These are phyloP conservation scores for Corynespora cassiicola DNA, from an alignment of 2,329 filamentous ascomycete species.

Conservation along the genomic window DNA sequence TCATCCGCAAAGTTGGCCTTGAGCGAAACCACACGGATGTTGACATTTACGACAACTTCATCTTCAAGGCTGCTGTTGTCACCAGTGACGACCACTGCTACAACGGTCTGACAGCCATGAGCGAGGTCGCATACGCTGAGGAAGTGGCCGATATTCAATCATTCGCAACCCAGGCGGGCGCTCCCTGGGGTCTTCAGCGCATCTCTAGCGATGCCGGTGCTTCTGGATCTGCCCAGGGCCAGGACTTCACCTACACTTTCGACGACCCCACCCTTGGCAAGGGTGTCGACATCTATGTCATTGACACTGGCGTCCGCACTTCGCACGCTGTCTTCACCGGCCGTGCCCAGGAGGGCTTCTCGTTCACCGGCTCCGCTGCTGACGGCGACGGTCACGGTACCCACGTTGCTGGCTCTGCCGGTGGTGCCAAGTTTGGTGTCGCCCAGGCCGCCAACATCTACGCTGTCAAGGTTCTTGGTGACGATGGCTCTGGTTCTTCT, in stretches of 20 bases:
- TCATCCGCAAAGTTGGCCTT: constrained; percentile 26
- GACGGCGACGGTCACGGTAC: constrained; percentile 58
- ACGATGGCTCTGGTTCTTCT: constrained; percentile 53
- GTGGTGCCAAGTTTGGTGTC: constrained; percentile 52
- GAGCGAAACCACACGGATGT: too few species aligned
- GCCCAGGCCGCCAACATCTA: constrained; percentile 56
- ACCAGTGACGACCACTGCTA: constrained; percentile 50
- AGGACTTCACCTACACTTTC: constrained; percentile 52
- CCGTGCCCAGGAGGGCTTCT: constrained; percentile 50
- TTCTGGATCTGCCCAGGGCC: constrained; percentile 27
- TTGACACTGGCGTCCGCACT: constrained; percentile 58
- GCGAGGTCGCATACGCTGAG: constrained; percentile 51
- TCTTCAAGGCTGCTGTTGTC: constrained; percentile 48
- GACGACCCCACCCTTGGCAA: constrained; percentile 43
- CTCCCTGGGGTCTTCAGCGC: constrained; percentile 56
- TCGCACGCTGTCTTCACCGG: constrained; percentile 53
- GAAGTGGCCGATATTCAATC: constrained; percentile 44
- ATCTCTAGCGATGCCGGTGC: constrained; percentile 48
- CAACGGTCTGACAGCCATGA: constrained; percentile 46
- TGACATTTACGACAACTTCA: constrained; percentile 49
- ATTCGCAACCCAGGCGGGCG: constrained; percentile 29
- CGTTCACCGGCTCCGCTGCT: constrained; percentile 37
- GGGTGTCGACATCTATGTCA: constrained; percentile 56
- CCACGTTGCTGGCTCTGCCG: constrained; percentile 55
- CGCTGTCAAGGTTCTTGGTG: constrained; percentile 60